Evolutionary conservation across 2,329 filamentous ascomycete species (phyloP), one percentile per base, ranked within the genome.

Genomic region (Penicillium hordei): DNA sequence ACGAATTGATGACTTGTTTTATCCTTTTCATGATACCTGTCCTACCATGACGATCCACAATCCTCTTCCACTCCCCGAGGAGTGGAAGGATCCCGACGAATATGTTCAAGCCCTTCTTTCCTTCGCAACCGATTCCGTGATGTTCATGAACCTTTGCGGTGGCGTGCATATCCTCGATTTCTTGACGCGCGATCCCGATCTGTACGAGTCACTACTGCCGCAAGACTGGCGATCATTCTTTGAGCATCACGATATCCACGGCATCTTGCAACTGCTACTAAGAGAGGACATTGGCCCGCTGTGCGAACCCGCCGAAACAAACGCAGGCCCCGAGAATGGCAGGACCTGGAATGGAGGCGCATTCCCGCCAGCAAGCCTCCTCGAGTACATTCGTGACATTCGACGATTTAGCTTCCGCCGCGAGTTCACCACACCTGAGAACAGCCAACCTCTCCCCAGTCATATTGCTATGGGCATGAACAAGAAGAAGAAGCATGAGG

Each of bases 151-250:
- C 25, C 82, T 97, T 17, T 96, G 92, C 71, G 93, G 93, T 50
- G 93, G 93, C 15, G 90, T 97, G 0, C 93, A 99, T 71, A 92
- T 97, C 62, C 82, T 97, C 55, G 94, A 97, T 74, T 97, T 97
- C 75, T 92, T 96, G 78, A 97, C 91, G 2, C 85, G 86, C 40
- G 85, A 91, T 46, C 90, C 91, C 4, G 89, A 91, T 60, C 82
- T 97, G 0, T 97, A 96, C 72, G 84, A 88, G 52, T 81, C 83
- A 1, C 83, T 93, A 2, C 75, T 97, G 1, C 90, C 91, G 0
- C 72, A 82, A 60, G 86, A 92, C 74, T 99, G 94, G 93, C 85
- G 91, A 62, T 70, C 80, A 0, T 97, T 91, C 78, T 87, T 97
- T 63, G 77, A 88, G 38, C 75, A 81, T 23, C 84, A 85, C 67